phyloP scores from a whole-genome alignment of 2,329 filamentous ascomycete species.

The Verticillium nubilum region DNA sequence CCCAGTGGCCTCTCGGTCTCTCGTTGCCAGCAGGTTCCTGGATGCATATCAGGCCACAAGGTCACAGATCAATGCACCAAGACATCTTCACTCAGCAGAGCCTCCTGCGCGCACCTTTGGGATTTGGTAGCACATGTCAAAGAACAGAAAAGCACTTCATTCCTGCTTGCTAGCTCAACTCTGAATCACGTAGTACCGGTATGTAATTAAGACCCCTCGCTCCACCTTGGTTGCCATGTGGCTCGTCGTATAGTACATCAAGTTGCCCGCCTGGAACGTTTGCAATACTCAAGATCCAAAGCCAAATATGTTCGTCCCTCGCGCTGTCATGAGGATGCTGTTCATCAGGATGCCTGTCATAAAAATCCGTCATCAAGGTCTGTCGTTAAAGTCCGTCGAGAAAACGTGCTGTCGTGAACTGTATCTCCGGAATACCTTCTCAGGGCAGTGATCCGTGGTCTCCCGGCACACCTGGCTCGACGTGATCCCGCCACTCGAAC shows the following conservation, averaged over 20 bases:
- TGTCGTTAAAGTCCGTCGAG: not conserved
- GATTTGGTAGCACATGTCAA: not conserved
- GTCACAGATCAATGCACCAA: not conserved
- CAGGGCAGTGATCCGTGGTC: slow-evolving; percentile 8
- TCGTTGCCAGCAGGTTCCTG: no score
- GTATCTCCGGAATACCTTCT: slow-evolving; percentile 6
- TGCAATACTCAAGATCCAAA: not conserved
- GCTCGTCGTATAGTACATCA: not conserved
- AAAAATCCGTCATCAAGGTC: not conserved
- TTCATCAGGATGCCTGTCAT: not conserved
- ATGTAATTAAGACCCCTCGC: no score
- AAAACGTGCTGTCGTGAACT: not conserved
- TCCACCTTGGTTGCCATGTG: not conserved
- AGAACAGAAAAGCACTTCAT: not conserved
- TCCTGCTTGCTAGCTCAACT: not conserved
- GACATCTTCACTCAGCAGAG: no score
- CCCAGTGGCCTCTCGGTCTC: not conserved
- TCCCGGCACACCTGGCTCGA: slow-evolving; percentile 36
- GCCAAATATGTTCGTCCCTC: not conserved
- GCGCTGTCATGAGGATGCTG: not conserved
- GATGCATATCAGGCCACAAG: not conserved
- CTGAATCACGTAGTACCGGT: not conserved
- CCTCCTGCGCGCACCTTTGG: no score
- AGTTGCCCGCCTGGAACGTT: not conserved
- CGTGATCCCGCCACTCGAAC: slow-evolving; percentile 41